Evolutionary conservation across 164 flowering plant genomes (phyloP).

Genomic region (Brasenia schreberi): DNA sequence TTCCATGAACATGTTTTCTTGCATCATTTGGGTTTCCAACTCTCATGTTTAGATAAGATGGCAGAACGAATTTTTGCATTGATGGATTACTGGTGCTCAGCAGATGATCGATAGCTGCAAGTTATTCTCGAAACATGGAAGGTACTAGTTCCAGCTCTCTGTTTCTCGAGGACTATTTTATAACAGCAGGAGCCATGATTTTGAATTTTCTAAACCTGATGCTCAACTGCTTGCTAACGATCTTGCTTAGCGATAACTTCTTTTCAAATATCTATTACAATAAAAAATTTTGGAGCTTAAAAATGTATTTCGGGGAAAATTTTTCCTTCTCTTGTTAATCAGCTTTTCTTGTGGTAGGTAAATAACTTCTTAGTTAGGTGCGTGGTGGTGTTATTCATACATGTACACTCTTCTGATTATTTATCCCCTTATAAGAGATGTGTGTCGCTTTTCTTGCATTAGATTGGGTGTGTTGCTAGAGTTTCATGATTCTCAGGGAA

Average conservation of each 20-base stretch:
- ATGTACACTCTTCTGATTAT: neutral
- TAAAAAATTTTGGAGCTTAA: neutral
- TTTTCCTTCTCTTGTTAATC: no score
- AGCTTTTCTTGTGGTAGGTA: neutral
- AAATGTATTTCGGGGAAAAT: neutral
- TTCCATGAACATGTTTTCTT: neutral
- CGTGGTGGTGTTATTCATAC: neutral
- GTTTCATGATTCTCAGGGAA: neutral
- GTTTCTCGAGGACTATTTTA: neutral
- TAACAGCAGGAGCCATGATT: neutral
- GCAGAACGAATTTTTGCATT: neutral
- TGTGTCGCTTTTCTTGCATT: no score
- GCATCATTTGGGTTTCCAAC: neutral
- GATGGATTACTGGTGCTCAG: neutral
- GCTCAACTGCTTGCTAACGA: neutral
- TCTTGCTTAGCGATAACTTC: no score
- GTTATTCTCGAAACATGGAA: neutral
- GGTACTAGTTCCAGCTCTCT: neutral
- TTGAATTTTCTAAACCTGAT: neutral
- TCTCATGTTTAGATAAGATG: neutral
- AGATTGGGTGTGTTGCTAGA: neutral
- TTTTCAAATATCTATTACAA: neutral
- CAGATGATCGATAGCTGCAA: neutral
- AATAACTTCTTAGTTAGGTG: neutral
- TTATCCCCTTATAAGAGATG: no score